Evolutionary conservation across 768 basidiomycete genomes (phyloP), one percentile per base, ranked within the genome.

Genomic region (Hydnum rufescens): DNA sequence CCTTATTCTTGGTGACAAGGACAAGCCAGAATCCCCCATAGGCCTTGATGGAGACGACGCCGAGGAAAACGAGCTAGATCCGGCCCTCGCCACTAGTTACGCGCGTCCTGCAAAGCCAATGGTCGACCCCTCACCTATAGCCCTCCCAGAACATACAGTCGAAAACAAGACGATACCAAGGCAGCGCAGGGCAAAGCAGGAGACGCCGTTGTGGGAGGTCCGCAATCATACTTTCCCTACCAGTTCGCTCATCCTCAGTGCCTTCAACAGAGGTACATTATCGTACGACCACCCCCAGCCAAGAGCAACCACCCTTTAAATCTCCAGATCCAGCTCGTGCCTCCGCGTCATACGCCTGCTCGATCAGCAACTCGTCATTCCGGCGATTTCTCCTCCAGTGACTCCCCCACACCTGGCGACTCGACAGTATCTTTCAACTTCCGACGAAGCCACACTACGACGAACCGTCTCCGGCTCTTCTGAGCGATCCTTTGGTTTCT

Each of bases 311-410:
- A 92, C 57, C 82, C 88, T 0, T 70, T 92, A 42, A 90, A 92
- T 62, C 71, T 93, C 0, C 90, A 95, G 60, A 79, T 95, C 6
- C 90, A 95, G 64, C 78, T 95, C 39, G 81, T 93, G 1, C 84
- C 85, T 3, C 81, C 75, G 68, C 56, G 67, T 68, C 18, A 66
- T 64, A 18, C 62, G 63, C 25, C 60, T 64, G 3, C 63, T 64
- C 32, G 31, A 44, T 13, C 34, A 49, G 6, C n/a, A 5, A 66
- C 62, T 43, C 64, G 71, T 19, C 69, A 72, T 53, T 71, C 75
- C 25, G 60, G 71, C 44, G 75, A 77, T 54, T 57, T 62, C 32
- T 61, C 67, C 0, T 60, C 59, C 44, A 51, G 56, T 6, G 54
- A 22, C 49, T 59, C 54, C 55, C 60, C 59, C 1, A 16, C 44